Conservation (phyloP, 169 alveolate species). For the Plasmodium falciparum region DNA sequence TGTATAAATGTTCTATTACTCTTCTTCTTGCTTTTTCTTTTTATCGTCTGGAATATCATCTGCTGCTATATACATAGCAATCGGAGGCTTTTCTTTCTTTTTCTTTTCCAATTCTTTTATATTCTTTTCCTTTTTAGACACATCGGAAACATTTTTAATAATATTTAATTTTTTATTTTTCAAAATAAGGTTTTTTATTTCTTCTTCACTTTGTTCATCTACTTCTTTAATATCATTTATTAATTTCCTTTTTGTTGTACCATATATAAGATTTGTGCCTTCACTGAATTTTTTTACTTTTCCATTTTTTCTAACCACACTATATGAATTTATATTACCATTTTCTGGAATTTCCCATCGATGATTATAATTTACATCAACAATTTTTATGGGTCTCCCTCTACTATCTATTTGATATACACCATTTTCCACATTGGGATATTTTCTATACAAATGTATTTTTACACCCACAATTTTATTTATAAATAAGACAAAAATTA, state of each 20-base stretch:
- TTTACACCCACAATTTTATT: constrained; percentile 24
- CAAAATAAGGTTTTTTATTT: constrained; percentile 30
- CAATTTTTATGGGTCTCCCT: constrained; percentile 74
- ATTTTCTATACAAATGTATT: constrained; percentile 25
- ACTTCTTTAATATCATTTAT: neutral
- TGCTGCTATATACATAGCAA: constrained; percentile 69
- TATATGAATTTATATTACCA: constrained; percentile 55
- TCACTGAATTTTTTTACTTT: constrained; percentile 69
- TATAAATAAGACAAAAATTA: constrained; percentile 20
- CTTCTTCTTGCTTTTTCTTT: constrained; percentile 27
- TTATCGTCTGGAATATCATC: constrained; percentile 26
- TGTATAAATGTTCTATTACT: constrained; percentile 6
- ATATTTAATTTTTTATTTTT: constrained; percentile 17
- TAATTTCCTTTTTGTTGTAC: constrained; percentile 37
- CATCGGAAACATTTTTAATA: constrained; percentile 57
- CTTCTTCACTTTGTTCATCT: constrained; percentile 34
- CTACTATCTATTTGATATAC: constrained; percentile 65
- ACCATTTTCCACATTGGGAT: constrained; percentile 70
- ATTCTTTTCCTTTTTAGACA: constrained; percentile 35
- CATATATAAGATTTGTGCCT: constrained; percentile 74
- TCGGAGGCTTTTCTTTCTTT: constrained; percentile 21
- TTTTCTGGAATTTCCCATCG: constrained; percentile 67
- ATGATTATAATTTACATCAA: constrained; percentile 63
- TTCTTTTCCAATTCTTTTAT: constrained; percentile 10
- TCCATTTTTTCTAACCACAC: constrained; percentile 72